Evolutionary conservation across 139 green algal species (phyloP).

Genomic region (Chlamydomonas eustigma): DNA sequence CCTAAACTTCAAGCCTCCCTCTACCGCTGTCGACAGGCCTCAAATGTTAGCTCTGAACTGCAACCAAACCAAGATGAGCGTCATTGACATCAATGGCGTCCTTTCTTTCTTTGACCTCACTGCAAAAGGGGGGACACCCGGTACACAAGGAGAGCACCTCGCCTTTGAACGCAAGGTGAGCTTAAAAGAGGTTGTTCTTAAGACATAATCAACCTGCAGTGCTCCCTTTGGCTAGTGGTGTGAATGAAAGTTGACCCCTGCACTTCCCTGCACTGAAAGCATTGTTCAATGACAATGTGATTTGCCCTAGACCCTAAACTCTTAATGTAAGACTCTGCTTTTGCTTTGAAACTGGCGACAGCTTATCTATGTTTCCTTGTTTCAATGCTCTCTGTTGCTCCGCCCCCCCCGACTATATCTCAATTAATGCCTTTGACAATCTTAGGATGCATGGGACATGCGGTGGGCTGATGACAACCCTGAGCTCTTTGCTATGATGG

Average conservation of each 20-base stretch:
- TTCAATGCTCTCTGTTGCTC: neutral
- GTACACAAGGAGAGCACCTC: slow-evolving; percentile 49
- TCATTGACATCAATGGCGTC: slow-evolving; percentile 75
- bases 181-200: too few relatives aligned
- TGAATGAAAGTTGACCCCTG: too few relatives aligned
- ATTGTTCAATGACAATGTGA: too few relatives aligned
- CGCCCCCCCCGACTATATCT: neutral
- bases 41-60: slow-evolving; percentile 68
- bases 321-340: too few relatives aligned
- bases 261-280: too few relatives aligned
- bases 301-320: neutral
- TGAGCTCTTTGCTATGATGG: slow-evolving; percentile 76
- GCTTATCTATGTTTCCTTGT: too few relatives aligned
- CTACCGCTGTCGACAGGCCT: neutral
- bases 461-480: slow-evolving; percentile 73
- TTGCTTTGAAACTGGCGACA: too few relatives aligned
- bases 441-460: slow-evolving; percentile 53
- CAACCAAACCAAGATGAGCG: slow-evolving; percentile 53
- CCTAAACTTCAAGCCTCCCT: too few relatives aligned
- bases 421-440: neutral
- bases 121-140: slow-evolving; percentile 14
- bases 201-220: too few relatives aligned
- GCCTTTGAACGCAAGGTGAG: slow-evolving; percentile 58
- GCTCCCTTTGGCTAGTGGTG: too few relatives aligned
- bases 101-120: slow-evolving; percentile 66